Base-by-base conservation (phyloP, 768 basidiomycete species). In the Kwoniella shandongensis region DNA sequence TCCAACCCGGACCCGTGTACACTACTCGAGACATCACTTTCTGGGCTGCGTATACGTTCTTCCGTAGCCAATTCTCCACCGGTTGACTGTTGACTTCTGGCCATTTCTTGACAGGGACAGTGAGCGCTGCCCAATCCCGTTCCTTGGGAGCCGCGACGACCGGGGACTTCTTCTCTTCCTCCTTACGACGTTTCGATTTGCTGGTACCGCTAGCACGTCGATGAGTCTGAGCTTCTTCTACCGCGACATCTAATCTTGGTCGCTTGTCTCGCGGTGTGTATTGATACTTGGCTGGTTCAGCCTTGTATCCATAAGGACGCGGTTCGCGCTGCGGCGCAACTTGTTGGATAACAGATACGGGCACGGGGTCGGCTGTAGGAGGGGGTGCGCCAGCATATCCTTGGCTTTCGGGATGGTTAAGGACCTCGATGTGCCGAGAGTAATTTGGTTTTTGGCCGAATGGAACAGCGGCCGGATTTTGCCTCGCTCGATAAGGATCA, bases 221-320 rank as follows among this genome's bases (percentile, higher is more conserved):
- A 53, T 65, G 65, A 20, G 35, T 40, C 26, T 48, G 48, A 7
- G 55, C 61, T 10, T 67, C 70, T 36, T 73, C 71, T n/a, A 73
- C 69, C 3, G 71, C 71, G 11, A 64, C 62, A 40, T 73, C 71
- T 68, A 73, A 67, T 17, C 71, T 41, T 12, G 71, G 65, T 44
- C 68, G 59, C 20, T 67, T 66, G 23, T 68, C 68, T 2, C 61
- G 41, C 4, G 59, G 64, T 5, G 47, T 51, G 42, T 72, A 70
- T 45, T 59, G 53, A 39, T 67, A 71, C n/a, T 71, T 66, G 18
- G 58, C 22, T 27, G 63, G 46, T 27, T 67, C 66, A 12, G 61
- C 35, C 50, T 69, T 69, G 57, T 67, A 70, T 12, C 53, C 62
- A 54, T 74, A 74, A 2, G 72, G 72, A 22, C 69, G 46, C 5